Evolutionary conservation across 495 filamentous ascomycete species (phyloP).

Genomic region (Pseudotulostoma volvatum): DNA sequence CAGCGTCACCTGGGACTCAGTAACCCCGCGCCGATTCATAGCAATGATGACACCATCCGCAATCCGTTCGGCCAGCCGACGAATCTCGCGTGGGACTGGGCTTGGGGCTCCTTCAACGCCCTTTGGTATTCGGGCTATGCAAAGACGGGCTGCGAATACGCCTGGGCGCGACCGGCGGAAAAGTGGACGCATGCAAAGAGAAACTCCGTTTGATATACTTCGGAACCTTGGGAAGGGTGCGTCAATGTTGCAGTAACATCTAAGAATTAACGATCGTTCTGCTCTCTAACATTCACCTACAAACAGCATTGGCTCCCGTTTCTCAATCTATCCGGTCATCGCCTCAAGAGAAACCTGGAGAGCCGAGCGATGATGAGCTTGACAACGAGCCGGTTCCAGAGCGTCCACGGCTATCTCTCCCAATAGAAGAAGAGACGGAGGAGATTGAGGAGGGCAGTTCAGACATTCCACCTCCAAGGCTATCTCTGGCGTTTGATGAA

Average conservation of each 20-base stretch:
- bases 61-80: slow-evolving; percentile 22
- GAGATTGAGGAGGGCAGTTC: slow-evolving; percentile 39
- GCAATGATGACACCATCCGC: slow-evolving; percentile 18
- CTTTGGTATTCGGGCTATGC: slow-evolving; percentile 54
- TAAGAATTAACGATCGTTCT: too few species aligned
- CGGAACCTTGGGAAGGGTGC: slow-evolving; percentile 45
- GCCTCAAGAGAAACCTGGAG: slow-evolving; percentile 26
- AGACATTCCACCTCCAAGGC: slow-evolving; percentile 40
- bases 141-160: slow-evolving; percentile 61
- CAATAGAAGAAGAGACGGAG: slow-evolving; percentile 38
- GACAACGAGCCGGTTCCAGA: slow-evolving; percentile 50
- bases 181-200: slow-evolving; percentile 50
- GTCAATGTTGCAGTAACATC: too few species aligned
- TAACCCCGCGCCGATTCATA: slow-evolving; percentile 25
- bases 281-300: slow-evolving; percentile 2
- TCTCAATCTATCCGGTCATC: slow-evolving; percentile 44
- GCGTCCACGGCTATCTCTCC: slow-evolving; percentile 51
- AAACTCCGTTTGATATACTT: slow-evolving; percentile 59
- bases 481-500: slow-evolving; percentile 47
- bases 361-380: slow-evolving; percentile 35
- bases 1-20: too few species aligned
- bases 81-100: slow-evolving; percentile 21
- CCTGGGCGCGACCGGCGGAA: slow-evolving; percentile 50
- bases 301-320: slow-evolving; percentile 39
- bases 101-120: slow-evolving; percentile 43